Conservation (phyloP, 495 filamentous ascomycete species). For the Neurospora sp. region DNA sequence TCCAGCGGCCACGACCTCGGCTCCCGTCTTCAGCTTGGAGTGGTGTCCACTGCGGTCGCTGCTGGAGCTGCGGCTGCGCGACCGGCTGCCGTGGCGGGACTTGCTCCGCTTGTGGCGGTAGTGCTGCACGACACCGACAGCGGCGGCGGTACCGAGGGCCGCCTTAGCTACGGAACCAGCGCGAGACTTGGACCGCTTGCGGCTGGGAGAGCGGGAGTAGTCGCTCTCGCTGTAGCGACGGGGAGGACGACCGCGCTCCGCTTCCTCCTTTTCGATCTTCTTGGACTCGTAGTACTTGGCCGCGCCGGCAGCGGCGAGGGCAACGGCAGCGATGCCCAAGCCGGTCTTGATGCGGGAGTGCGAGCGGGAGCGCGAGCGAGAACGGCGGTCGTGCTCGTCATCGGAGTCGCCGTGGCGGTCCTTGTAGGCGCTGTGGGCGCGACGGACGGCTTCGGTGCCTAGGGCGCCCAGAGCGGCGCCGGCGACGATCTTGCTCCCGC, state of each 20-base stretch:
- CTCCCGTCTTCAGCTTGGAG: slow-evolving; percentile 45
- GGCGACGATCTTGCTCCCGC: no score
- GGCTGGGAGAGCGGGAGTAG: slow-evolving; percentile 27
- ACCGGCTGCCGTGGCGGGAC: slow-evolving; percentile 30
- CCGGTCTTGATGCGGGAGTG: slow-evolving; percentile 52
- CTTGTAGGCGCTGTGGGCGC: slow-evolving; percentile 52
- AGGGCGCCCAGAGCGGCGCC: no score
- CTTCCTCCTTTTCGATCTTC: slow-evolving; percentile 53
- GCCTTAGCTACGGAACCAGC: slow-evolving; percentile 65
- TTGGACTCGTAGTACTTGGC: slow-evolving; percentile 65
- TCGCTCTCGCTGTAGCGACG: slow-evolving; percentile 43
- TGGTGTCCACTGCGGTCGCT: slow-evolving; percentile 18
- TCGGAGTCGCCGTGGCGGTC: slow-evolving; percentile 47
- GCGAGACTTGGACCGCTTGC: slow-evolving; percentile 48
- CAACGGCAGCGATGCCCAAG: slow-evolving; percentile 69
- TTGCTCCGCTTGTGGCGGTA: slow-evolving; percentile 60
- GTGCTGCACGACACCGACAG: slow-evolving; percentile 65
- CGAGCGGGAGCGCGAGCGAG: slow-evolving; percentile 47
- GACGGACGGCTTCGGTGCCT: no score
- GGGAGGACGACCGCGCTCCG: slow-evolving; percentile 59
- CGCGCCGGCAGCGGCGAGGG: slow-evolving; percentile 63
- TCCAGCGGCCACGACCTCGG: slow-evolving; percentile 62
- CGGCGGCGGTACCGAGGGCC: slow-evolving; percentile 66
- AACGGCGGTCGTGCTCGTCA: slow-evolving; percentile 26
- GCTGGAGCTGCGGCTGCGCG: slow-evolving; percentile 46